phyloP scores from a whole-genome alignment of 495 filamentous ascomycete species.

The Talaromyces stipitatus region DNA sequence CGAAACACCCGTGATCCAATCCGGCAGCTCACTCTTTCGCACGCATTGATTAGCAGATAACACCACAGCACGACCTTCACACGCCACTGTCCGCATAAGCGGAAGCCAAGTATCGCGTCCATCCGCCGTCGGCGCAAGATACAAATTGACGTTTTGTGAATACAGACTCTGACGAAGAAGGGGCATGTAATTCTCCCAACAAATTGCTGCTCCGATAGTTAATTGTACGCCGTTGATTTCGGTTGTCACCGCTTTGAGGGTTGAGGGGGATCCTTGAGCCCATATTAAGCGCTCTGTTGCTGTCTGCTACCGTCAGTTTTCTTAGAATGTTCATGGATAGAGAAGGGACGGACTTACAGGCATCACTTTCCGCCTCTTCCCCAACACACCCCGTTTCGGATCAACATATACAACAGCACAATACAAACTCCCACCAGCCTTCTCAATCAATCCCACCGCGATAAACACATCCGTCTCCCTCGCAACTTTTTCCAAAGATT shows the following conservation, averaged over 20 bases:
- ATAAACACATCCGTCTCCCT: constrained; percentile 72
- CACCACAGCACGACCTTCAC: constrained; percentile 82
- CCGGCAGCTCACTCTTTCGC: constrained; percentile 45
- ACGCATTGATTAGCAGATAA: constrained; percentile 81
- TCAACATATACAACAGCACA: constrained; percentile 81
- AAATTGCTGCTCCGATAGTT: constrained; percentile 79
- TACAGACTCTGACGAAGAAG: constrained; percentile 75
- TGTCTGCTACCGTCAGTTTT: constrained; percentile 40
- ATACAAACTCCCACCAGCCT: constrained; percentile 72
- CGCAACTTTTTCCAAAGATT: constrained; percentile 67
- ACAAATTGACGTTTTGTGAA: constrained; percentile 85
- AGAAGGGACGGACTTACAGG: constrained; percentile 42
- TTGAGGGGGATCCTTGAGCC: constrained; percentile 78
- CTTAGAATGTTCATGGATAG: not conserved
- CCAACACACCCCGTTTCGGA: constrained; percentile 59
- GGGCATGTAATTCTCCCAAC: constrained; percentile 98
- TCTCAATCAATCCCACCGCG: constrained; percentile 72
- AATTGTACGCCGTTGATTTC: constrained; percentile 70
- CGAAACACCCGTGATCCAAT: not conserved
- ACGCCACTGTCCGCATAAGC: constrained; percentile 71
- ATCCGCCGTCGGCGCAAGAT: constrained; percentile 89
- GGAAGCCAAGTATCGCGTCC: constrained; percentile 74
- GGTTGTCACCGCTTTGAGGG: constrained; percentile 74
- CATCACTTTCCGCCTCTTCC: constrained; percentile 94
- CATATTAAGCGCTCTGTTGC: constrained; percentile 77